Evolutionary conservation across 768 basidiomycete genomes (phyloP).

Genomic region (Lentinus brumalis): DNA sequence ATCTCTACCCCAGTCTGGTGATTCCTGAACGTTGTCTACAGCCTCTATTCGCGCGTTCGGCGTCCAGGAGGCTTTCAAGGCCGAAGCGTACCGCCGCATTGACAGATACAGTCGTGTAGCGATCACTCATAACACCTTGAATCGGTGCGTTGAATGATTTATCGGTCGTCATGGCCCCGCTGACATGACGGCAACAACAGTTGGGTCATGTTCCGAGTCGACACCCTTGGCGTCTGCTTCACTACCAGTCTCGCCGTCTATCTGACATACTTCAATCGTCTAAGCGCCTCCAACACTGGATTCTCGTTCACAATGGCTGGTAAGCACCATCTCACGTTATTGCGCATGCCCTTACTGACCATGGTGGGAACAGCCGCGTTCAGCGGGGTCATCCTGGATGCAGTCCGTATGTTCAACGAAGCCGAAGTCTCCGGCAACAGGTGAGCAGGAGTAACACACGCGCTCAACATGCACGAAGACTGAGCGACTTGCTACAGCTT

Average conservation of each 20-base stretch:
- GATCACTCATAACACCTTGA: constrained; percentile 49
- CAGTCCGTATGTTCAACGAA: constrained; percentile 45
- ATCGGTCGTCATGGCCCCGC: neutral
- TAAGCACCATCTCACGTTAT: too few species aligned
- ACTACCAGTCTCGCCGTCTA: constrained; percentile 51
- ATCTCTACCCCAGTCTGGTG: neutral
- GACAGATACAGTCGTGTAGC: constrained; percentile 47
- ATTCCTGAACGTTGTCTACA: constrained; percentile 7
- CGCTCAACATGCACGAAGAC: neutral
- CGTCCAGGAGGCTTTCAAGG: constrained; percentile 45
- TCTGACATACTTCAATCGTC: constrained; percentile 46
- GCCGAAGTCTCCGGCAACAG: constrained; percentile 47
- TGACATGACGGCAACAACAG: constrained; percentile 21
- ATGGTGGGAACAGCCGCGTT: constrained; percentile 40
- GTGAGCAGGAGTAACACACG: constrained; percentile 13
- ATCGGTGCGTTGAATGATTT: constrained; percentile 32
- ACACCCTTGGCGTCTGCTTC: constrained; percentile 53
- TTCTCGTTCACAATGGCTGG: constrained; percentile 43
- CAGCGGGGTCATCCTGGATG: constrained; percentile 54
- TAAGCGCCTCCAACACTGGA: constrained; percentile 44
- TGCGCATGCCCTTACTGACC: too few species aligned
- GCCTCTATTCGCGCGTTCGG: constrained; percentile 58
- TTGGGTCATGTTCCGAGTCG: constrained; percentile 56
- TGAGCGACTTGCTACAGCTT: constrained; percentile 32
- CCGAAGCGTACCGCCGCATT: constrained; percentile 47